These are phyloP conservation scores for Penicillium verhagenii DNA, from an alignment of 495 filamentous ascomycete species.

Conservation along the genomic window DNA sequence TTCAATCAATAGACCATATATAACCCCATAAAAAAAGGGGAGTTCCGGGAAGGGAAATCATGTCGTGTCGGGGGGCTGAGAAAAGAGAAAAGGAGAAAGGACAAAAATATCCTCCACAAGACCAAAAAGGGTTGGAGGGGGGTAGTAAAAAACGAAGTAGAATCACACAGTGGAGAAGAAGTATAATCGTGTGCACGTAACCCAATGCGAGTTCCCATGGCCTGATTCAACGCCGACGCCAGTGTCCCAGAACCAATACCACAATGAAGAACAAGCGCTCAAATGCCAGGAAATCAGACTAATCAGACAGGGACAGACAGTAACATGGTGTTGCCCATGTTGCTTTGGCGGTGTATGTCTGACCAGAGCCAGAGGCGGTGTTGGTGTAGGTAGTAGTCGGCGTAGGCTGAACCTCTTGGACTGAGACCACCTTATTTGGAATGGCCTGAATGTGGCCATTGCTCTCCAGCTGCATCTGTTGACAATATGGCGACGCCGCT, in stretches of 20 bases:
- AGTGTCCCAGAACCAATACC: slow-evolving; percentile 8
- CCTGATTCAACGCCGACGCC: slow-evolving; percentile 28
- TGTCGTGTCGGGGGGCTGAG: slow-evolving; percentile 9
- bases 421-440: slow-evolving; percentile 50
- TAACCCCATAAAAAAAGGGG: slow-evolving; percentile 13
- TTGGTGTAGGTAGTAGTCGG: slow-evolving; percentile 36
- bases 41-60: slow-evolving; percentile 8
- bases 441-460: slow-evolving; percentile 46
- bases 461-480: slow-evolving; percentile 64
- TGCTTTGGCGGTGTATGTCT: slow-evolving; percentile 42
- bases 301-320: slow-evolving; percentile 42
- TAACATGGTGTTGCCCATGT: slow-evolving; percentile 43
- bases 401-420: slow-evolving; percentile 58
- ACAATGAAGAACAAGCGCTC: slow-evolving; percentile 24
- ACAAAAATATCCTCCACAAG: neutral
- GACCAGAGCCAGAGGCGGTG: slow-evolving; percentile 21
- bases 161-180: slow-evolving; percentile 24
- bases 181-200: slow-evolving; percentile 32
- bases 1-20: slow-evolving; percentile 13
- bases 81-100: neutral
- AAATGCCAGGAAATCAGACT: slow-evolving; percentile 20
- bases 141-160: slow-evolving; percentile 8
- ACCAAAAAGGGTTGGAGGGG: slow-evolving; percentile 8
- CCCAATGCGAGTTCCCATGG: slow-evolving; percentile 16
- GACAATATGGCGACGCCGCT: slow-evolving; percentile 58